Evolutionary conservation across 2,329 filamentous ascomycete species (phyloP), one percentile per base, ranked within the genome.

Genomic region (Diatrype stigma): DNA sequence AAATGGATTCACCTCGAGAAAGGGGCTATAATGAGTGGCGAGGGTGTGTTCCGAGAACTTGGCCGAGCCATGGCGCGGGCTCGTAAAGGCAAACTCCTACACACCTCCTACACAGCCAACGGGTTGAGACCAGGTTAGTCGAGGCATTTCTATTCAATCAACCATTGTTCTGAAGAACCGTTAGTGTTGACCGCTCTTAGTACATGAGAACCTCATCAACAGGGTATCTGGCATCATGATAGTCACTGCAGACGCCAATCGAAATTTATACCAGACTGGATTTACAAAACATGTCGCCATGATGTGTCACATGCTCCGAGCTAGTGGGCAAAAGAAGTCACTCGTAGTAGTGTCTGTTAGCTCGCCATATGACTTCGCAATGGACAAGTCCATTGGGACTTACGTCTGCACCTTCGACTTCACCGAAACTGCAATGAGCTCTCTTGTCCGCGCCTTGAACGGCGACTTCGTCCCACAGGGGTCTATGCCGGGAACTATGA

Each of bases 391-490:
- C 1, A 93, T 97, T 38, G 89, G 89, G 6, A 96, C 92, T 1
- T 96, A 96, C 62, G 80, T 97, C 38, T 96, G 93, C 73, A 96
- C 92, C 0, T 96, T 95, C 67, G 92, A 96, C 71, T 96, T 96
- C 63, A 96, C 93, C 0, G 93, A 96, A 61, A 93, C 89, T 7
- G 91, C 93, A 17, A 82, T 96, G 73, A 85, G 87, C 54, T 89
- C 91, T 1, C 74, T 96, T 4, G 90, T 95, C 17, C 85, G 90
- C 52, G 87, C 90, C 0, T 73, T 96, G 0, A 93, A 93, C 60
- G 92, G 92, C 10, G 89, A 95, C 54, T 77, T 80, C 49, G 69
- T 73, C 10, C 81, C 83, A 0, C 73, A 74, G 28, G 83, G 82
- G 0, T 83, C 79, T 0, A 73, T 86, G 49, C 83, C 83, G 0